Conservation (phyloP, 2,329 filamentous ascomycete species). For the Apiospora koreana region DNA sequence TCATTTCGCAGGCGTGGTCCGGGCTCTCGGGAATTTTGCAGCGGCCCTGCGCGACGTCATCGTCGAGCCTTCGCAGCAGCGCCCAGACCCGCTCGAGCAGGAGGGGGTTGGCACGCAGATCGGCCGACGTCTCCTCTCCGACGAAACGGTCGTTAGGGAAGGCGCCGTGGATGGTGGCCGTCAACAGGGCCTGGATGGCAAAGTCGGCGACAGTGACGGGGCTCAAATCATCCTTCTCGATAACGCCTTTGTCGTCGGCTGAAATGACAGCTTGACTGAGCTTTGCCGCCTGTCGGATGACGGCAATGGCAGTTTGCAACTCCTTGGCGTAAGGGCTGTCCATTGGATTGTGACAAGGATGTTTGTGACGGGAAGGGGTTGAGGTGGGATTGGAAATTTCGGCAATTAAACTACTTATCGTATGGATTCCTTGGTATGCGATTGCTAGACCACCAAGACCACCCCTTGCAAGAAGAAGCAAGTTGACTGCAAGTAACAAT, state of each 20-base stretch:
- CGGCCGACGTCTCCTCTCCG: constrained; percentile 55
- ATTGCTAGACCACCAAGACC: background rate
- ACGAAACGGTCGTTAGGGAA: constrained; percentile 56
- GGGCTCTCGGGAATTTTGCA: constrained; percentile 38
- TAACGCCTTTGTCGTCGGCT: constrained; percentile 48
- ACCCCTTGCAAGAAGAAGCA: background rate
- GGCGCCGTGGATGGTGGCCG: constrained; percentile 47
- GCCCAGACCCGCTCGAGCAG: constrained; percentile 50
- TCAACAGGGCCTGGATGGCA: constrained; percentile 58
- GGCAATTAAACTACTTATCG: background rate
- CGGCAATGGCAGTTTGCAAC: constrained; percentile 29
- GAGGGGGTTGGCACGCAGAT: constrained; percentile 43
- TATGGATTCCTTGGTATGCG: background rate
- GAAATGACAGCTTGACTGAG: constrained; percentile 52
- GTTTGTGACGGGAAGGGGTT: background rate
- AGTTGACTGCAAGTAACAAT: background rate
- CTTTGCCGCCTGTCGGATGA: constrained; percentile 41
- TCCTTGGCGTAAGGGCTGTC: constrained; percentile 30
- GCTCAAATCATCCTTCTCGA: constrained; percentile 56
- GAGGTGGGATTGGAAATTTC: background rate
- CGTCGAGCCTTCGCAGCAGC: constrained; percentile 37
- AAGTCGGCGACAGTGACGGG: constrained; percentile 63
- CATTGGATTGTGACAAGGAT: background rate
- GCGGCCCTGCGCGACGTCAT: constrained; percentile 26
- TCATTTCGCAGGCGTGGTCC: constrained; percentile 52